Base-by-base conservation (phyloP, 306 rosid species). In the Prunus mume region DNA sequence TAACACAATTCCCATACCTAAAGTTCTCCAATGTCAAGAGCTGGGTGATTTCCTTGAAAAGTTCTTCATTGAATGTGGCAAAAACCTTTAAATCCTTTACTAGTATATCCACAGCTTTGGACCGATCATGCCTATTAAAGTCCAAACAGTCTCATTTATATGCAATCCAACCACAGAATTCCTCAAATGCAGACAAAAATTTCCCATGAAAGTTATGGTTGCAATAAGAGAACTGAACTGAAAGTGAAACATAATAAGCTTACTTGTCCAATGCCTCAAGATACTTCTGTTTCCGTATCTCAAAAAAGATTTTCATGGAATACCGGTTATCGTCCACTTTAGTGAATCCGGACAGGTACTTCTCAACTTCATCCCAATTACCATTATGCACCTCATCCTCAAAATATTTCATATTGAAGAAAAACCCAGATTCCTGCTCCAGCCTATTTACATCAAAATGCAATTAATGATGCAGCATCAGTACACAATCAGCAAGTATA, bases 351-450 rank as follows among this genome's bases (percentile, higher is more conserved):
- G 98, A 92, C 38, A 95, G 93, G 88, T 95, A 95, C 78, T 72
- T 95, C 75, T 95, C 98, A 69, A 95, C 98, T 82, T 95, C 98
- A 68, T 95, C 98, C 98, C 98, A 95, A 83, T 95, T 95, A 68
- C 98, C 98, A 85, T 81, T 88, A 57, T 95, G 98, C 78, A 95
- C 98, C 87, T 95, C 98, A 75, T 95, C 98, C 84, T 95, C 98
- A 83, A 95, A 95, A 85, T 95, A 95, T 60, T 92, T 95, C 97
- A 92, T 92, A 81, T 95, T 95, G 58, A 95, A 95, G 93, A 89
- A 95, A 90, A 95, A 92, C 65, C 98, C 98, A 71, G 98, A 95
- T 72, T 95, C 99, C 87, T 95, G 99, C 78, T 95, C 97, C 9
- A 95, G 93, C 87, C 99, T 94, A 24, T 87, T 80, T 24, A 57